phyloP scores from a whole-genome alignment of 371 early-diverging fungal species.

The Mucor ambiguus region DNA sequence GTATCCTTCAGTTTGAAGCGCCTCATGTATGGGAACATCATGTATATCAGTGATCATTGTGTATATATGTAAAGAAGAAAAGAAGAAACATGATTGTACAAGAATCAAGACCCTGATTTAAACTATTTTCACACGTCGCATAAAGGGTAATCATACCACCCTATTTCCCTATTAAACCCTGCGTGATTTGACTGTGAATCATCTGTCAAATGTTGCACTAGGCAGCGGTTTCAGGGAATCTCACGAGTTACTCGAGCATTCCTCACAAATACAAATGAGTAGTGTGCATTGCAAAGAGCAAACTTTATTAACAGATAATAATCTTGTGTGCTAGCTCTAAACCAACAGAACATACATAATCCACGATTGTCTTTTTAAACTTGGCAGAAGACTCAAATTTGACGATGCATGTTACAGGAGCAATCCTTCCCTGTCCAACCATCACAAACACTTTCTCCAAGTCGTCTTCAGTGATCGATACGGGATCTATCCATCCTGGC shows the following conservation, averaged over 20 bases:
- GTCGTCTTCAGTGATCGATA: neutral
- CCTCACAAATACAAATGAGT: neutral
- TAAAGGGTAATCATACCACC: constrained; percentile 1
- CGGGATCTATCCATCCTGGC: constrained; percentile 28
- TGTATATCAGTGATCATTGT: constrained; percentile 46
- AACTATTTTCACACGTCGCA: neutral
- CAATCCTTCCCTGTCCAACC: constrained; percentile 12
- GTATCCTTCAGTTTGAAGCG: constrained; percentile 47
- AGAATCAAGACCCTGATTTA: constrained; percentile 1
- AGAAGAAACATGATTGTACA: neutral
- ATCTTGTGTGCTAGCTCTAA: constrained; percentile 21
- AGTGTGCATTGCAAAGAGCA: neutral
- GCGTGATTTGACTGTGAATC: neutral
- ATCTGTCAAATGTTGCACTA: constrained; percentile 1
- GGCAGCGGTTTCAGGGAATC: neutral
- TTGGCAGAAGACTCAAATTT: neutral
- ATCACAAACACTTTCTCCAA: constrained; percentile 15
- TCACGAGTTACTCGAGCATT: neutral
- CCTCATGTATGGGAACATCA: constrained; percentile 43
- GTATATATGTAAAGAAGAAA: neutral
- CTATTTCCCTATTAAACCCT: neutral
- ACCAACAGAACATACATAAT: constrained; percentile 29
- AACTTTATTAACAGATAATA: constrained; percentile 11
- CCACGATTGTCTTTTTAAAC: constrained; percentile 6
- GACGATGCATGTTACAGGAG: constrained; percentile 13